Conservation (phyloP, 1,139 yeast species). For the Scheffersomyces parashehatae region DNA sequence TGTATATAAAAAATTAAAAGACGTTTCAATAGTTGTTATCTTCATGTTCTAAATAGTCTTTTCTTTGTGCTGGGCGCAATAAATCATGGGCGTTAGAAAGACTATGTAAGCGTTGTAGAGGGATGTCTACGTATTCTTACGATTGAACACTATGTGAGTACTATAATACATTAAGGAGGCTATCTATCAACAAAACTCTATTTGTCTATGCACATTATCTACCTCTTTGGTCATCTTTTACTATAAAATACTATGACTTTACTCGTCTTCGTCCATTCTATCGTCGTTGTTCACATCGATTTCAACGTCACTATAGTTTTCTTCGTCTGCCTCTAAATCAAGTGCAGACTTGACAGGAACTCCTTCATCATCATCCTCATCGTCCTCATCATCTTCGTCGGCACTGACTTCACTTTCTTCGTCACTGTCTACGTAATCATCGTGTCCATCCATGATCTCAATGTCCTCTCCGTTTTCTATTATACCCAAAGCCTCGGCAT, state of each 20-base stretch:
- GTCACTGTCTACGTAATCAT: slow-evolving; percentile 18
- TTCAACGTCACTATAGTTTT: slow-evolving; percentile 32
- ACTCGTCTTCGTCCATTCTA: not conserved
- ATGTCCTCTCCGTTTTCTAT: slow-evolving; percentile 21
- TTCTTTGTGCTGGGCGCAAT: slow-evolving; percentile 4
- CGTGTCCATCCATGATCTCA: slow-evolving; percentile 19
- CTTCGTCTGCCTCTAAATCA: slow-evolving; percentile 19
- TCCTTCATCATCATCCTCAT: slow-evolving; percentile 18
- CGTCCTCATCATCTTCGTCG: slow-evolving; percentile 18
- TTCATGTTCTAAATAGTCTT: too few relatives aligned
- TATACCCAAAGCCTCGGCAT: slow-evolving; percentile 30
- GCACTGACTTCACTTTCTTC: slow-evolving; percentile 17
- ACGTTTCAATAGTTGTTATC: not conserved
- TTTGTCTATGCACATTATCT: too few relatives aligned
- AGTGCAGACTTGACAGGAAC: slow-evolving; percentile 19
- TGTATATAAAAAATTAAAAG: not conserved
- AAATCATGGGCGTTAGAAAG: not conserved
- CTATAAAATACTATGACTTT: not conserved
- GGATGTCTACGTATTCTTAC: not conserved
- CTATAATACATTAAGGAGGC: not conserved
- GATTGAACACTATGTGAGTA: not conserved
- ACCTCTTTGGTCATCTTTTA: not conserved
- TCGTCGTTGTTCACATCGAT: slow-evolving; percentile 19
- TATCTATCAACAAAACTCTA: too few relatives aligned
- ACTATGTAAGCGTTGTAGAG: not conserved